Base-by-base conservation (phyloP, 352 stramenopile genomes). In the Saprolegnia parasitica region DNA sequence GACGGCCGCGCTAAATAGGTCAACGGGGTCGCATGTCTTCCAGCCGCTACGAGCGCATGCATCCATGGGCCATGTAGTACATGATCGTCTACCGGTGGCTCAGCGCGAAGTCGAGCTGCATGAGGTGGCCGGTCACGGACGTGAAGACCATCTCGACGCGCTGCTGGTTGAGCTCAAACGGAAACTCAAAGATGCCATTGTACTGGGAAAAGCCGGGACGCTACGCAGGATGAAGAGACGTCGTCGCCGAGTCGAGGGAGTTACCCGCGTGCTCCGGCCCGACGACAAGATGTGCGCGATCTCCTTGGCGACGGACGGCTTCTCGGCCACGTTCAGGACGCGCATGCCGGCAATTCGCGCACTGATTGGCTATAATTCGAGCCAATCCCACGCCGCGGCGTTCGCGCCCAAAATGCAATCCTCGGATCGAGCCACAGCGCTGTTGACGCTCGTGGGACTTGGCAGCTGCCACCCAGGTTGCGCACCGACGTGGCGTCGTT, bases 311-410 rank as follows among this genome's bases (percentile, higher is more conserved):
- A 99, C 97, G 18, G 91, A 98, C 52, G 97, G 97, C 84, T 99
- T 99, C 88, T 99, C 98, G 46, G 98, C 97, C 56, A 99, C 97
- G 77, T 99, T 99, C 20, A 99, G 86, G 72, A 93, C 87, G 39
- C 83, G 84, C 87, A 93, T 95, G 29, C 29, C 5, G 29, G 29
- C 29, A 35, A 35, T 5, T 6, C 2, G 29, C 29, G 29, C 29
- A 5, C 29, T 35, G 29, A 35, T 35, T 35, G 29, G 29, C 29
- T 35, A 35, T 35, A 35, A 35, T 35, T 35, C 29, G 29, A 35
- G 29, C 29, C 29, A 35, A 35, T 35, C 29, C 29, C 29, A 35
- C 29, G 2, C 2, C 29, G 5, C 29, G 29, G 29, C 29, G 29
- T 35, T 35, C 29, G 29, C 29, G 29, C 29, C 29, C 5, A 35